Conservation (phyloP, 352 stramenopile species). For the Phytophthora citrophthora region DNA sequence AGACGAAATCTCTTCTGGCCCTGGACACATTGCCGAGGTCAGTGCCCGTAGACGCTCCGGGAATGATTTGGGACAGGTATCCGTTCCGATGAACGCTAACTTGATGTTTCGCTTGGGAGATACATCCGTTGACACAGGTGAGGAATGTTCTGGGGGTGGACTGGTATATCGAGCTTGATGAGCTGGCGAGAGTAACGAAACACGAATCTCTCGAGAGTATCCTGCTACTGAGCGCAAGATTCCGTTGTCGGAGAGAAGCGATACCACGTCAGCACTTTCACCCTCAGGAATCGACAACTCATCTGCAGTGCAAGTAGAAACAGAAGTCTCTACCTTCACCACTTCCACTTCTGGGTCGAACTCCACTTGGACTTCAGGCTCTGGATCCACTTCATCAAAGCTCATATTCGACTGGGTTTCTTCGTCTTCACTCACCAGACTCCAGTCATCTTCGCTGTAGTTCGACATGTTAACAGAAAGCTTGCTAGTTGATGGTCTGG, state of each 20-base stretch:
- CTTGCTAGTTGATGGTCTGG: not conserved
- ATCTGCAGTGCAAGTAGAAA: not conserved
- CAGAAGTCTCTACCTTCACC: not conserved
- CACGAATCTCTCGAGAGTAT: slow-evolving; percentile 31
- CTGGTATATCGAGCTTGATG: slow-evolving; percentile 35
- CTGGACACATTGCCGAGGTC: slow-evolving; percentile 8
- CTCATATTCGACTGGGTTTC: slow-evolving; percentile 30
- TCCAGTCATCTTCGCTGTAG: slow-evolving; percentile 64
- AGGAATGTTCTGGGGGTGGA: slow-evolving; percentile 8
- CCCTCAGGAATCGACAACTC: not conserved
- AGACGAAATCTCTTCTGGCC: not conserved
- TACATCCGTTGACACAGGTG: not conserved
- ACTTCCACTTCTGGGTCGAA: slow-evolving; percentile 20
- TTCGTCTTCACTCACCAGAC: slow-evolving; percentile 53
- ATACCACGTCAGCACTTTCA: slow-evolving; percentile 31
- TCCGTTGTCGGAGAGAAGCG: slow-evolving; percentile 32
- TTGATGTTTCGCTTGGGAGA: slow-evolving; percentile 28
- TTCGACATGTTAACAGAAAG: slow-evolving; percentile 15
- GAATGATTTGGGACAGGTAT: slow-evolving; percentile 9
- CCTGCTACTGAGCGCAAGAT: slow-evolving; percentile 7
- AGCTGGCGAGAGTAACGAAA: slow-evolving; percentile 45
- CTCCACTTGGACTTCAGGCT: slow-evolving; percentile 36
- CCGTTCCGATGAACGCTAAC: slow-evolving; percentile 30
- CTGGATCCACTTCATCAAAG: slow-evolving; percentile 37
- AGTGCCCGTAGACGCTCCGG: slow-evolving; percentile 39